Evolutionary conservation across 495 filamentous ascomycete species (phyloP).

Genomic region (Lophiostoma macrostomum): DNA sequence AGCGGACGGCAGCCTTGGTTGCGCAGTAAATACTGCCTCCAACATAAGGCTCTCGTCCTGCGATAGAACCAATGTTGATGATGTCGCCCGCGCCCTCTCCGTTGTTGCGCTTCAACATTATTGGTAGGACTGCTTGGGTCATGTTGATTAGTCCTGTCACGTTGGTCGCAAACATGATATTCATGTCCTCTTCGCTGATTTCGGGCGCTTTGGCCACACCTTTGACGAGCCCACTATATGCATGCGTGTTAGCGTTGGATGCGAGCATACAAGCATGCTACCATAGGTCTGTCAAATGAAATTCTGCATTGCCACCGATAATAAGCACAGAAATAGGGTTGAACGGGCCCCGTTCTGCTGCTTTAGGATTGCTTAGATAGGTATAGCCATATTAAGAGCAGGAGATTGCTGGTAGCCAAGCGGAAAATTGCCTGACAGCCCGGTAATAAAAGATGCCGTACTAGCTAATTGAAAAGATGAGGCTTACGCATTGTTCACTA

Average conservation of each 20-base stretch:
- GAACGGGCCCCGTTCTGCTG: no score
- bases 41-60: constrained; percentile 82
- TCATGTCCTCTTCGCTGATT: constrained; percentile 77
- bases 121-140: constrained; percentile 87
- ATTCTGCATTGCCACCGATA: no score
- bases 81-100: constrained; percentile 85
- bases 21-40: constrained; percentile 92
- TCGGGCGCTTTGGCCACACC: constrained; percentile 81
- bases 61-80: constrained; percentile 94
- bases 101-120: constrained; percentile 74
- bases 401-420: no score
- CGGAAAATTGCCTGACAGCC: no score
- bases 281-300: no score
- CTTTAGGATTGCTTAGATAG: no score
- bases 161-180: constrained; percentile 85
- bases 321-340: no score
- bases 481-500: constrained; percentile 95
- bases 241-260: no score
- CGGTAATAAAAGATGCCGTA: no score
- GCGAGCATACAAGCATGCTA: no score
- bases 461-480: no score
- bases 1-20: constrained; percentile 86
- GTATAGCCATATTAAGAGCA: no score
- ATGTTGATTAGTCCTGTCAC: constrained; percentile 93
- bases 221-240: constrained; percentile 70